Conservation (phyloP, 192 early-diverging fungal species). For the Backusella tuberculispora region DNA sequence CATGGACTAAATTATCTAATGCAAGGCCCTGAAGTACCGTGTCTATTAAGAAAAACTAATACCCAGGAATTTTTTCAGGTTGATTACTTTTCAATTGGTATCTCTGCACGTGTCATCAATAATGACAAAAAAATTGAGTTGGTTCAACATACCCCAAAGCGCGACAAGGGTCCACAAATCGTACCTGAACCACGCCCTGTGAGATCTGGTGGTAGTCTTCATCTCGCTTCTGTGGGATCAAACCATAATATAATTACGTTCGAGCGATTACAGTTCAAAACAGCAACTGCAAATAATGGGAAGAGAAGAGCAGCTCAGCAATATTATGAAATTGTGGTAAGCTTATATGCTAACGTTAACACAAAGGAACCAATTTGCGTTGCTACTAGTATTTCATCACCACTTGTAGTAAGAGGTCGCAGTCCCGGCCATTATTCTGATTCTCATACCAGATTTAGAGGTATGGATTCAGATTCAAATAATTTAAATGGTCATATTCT, state of each 20-base stretch:
- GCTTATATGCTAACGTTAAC: conserved; percentile 69
- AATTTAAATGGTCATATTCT: not conserved
- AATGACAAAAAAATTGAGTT: conserved; percentile 76
- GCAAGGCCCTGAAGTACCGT: conserved; percentile 61
- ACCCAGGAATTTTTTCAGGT: conserved; percentile 32
- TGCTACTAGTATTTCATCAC: conserved; percentile 67
- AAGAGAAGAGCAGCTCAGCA: conserved; percentile 89
- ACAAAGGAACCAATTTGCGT: conserved; percentile 57
- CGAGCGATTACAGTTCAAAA: conserved; percentile 93
- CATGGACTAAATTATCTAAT: conserved; percentile 41
- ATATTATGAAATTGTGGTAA: conserved; percentile 77
- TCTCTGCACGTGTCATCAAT: conserved; percentile 71
- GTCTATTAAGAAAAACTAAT: conserved; percentile 67
- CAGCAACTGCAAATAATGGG: conserved; percentile 90
- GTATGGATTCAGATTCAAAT: conserved; percentile 24
- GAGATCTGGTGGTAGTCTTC: conserved; percentile 59
- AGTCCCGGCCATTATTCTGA: conserved; percentile 89
- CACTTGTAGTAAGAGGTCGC: conserved; percentile 86
- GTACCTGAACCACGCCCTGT: conserved; percentile 62
- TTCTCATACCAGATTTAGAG: conserved; percentile 22
- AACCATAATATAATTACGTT: conserved; percentile 66
- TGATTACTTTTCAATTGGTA: conserved; percentile 70
- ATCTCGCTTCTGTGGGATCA: conserved; percentile 43
- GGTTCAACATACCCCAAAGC: conserved; percentile 88
- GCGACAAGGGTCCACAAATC: conserved; percentile 92